These are phyloP conservation scores for Vanrija pseudolonga DNA, from an alignment of 1,284 basidiomycete genomes.

Conservation along the genomic window DNA sequence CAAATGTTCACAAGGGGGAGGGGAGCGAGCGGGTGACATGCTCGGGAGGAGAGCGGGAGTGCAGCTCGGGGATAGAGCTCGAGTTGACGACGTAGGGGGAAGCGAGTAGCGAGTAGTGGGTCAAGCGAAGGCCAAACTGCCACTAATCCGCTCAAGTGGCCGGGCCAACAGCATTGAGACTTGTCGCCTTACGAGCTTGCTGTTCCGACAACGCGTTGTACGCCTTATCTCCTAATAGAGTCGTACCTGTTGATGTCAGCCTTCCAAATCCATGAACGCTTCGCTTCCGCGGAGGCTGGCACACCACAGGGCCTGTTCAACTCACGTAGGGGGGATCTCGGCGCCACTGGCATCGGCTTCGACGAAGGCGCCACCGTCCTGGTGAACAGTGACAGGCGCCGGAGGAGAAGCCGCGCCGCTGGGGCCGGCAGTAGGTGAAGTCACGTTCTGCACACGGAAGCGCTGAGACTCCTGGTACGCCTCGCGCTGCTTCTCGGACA, in stretches of 20 bases:
- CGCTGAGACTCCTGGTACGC: constrained; percentile 38
- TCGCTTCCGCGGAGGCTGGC: no score
- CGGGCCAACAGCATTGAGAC: not conserved
- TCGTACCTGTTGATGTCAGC: constrained; percentile 23
- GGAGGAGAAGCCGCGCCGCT: not conserved
- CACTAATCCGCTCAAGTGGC: not conserved
- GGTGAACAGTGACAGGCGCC: constrained; percentile 29
- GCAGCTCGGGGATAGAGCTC: not conserved
- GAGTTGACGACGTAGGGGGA: not conserved
- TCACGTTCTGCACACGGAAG: constrained; percentile 33
- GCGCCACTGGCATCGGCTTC: constrained; percentile 16
- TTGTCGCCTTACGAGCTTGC: not conserved
- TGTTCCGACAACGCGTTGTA: not conserved
- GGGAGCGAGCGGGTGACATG: not conserved
- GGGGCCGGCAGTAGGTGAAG: constrained; percentile 8
- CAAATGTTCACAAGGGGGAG: not conserved
- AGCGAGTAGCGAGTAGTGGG: not conserved
- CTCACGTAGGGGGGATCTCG: constrained; percentile 41
- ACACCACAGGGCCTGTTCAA: no score
- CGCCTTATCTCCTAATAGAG: constrained; percentile 22
- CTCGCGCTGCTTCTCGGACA: constrained; percentile 42
- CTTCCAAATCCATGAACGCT: not conserved
- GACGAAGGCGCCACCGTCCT: constrained; percentile 30
- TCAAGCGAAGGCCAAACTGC: no score
- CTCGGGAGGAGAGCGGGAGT: not conserved